Evolutionary conservation across 768 basidiomycete species (phyloP), one percentile per base, ranked within the genome.

Genomic region (Trametes coccinea): DNA sequence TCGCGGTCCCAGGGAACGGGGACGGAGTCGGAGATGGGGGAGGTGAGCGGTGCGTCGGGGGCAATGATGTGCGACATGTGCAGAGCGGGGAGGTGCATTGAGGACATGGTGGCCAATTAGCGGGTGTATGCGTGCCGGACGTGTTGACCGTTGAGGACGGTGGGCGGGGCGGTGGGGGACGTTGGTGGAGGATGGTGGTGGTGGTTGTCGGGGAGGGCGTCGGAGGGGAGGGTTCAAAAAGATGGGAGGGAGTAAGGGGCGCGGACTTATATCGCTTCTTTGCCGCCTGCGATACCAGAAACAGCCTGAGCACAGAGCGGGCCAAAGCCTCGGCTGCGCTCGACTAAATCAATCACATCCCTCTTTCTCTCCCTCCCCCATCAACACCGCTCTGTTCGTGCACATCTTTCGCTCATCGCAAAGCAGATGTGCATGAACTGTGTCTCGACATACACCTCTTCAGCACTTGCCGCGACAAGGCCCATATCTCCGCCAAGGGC

Each of bases 11-110:
- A 87, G 16, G 69, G 68, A 61, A 78, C 61, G 58, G 78, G 59
- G 64, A 84, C 82, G 29, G 77, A 70, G 47, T 68, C 65, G 50
- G 78, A 73, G 58, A 74, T 69, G 45, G 84, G 84, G 45, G 84
- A 84, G 67, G 84, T 78, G 47, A 88, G 78, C 61, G 82, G 78
- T 41, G 82, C 80, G 76, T 89, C 87, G 66, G 72, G 69, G 53
- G 82, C 76, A 70, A 85, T 82, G 69, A 87, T 78, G 65, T 84
- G 80, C 66, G 85, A 83, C 80, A 85, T 83, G 63, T 64, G 65
- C 56, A 70, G 71, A n/a, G 70, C 59, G 61, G 67, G 61, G 56
- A 69, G 66, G 65, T 69, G 67, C 48, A 55, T 60, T n/a, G 62
- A 59, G 41, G 64, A 62, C 64, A 68, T 66, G 48, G 31, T 53